phyloP scores from a whole-genome alignment of 2,329 filamentous ascomycete genomes.

The Diaporthe humulicola region DNA sequence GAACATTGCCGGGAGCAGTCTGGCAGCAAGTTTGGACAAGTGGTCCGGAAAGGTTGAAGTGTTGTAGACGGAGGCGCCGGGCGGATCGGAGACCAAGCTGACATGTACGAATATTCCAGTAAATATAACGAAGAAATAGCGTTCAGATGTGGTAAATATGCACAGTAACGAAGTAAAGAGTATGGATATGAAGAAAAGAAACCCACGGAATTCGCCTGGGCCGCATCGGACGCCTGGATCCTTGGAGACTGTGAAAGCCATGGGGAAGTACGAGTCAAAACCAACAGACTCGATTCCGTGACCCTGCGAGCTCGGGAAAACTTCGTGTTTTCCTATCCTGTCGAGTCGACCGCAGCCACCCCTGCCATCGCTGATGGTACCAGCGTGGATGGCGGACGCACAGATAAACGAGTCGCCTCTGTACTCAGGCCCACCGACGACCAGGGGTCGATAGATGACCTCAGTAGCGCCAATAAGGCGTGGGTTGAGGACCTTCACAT shows the following conservation, averaged over 20 bases:
- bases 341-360: slow-evolving; percentile 82
- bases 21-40: slow-evolving; percentile 82
- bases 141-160: slow-evolving; percentile 82
- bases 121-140: slow-evolving; percentile 85
- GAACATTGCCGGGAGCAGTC: slow-evolving; percentile 88
- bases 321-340: slow-evolving; percentile 76
- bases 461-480: slow-evolving; percentile 77
- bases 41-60: slow-evolving; percentile 74
- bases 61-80: slow-evolving; percentile 60
- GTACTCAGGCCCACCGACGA: slow-evolving; percentile 81
- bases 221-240: slow-evolving; percentile 69
- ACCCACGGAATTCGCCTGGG: slow-evolving; percentile 87
- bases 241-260: slow-evolving; percentile 70
- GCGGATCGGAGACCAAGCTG: slow-evolving; percentile 91
- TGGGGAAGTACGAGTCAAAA: slow-evolving; percentile 92
- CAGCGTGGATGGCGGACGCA: slow-evolving; percentile 80
- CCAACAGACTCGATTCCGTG: slow-evolving; percentile 81
- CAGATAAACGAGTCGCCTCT: slow-evolving; percentile 88
- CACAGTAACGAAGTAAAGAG: slow-evolving; percentile 83
- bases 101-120: slow-evolving; percentile 89
- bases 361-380: slow-evolving; percentile 72
- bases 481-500: slow-evolving; percentile 73
- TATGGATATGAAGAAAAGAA: slow-evolving; percentile 84
- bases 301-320: slow-evolving; percentile 73
- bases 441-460: slow-evolving; percentile 72